Percentiles rank a stretch among this genome's conserved stretches.
Evolutionary conservation across 129 eudicot genomes (phyloP).

Genomic region (Centrapalus pauciflorus): DNA sequence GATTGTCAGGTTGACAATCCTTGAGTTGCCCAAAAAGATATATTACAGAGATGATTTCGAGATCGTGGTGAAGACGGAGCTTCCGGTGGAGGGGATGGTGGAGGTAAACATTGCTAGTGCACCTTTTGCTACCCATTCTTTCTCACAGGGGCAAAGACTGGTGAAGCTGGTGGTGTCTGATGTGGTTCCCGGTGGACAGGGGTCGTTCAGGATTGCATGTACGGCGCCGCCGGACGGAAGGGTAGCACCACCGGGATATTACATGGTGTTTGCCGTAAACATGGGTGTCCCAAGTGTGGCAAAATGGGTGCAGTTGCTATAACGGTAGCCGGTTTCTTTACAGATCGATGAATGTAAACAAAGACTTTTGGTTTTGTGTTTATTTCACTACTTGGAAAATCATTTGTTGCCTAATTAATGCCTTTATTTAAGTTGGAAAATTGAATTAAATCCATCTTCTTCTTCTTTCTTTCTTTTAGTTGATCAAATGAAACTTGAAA

Average conservation of each 20-base stretch:
- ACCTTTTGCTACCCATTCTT: slow-evolving; percentile 80
- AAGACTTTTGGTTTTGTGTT: background rate
- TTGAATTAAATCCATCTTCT: too few relatives aligned
- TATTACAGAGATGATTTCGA: slow-evolving; percentile 39
- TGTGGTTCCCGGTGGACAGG: slow-evolving; percentile 18
- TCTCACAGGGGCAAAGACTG: slow-evolving; percentile 75
- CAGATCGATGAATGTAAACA: background rate
- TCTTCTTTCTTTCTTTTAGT: too few relatives aligned
- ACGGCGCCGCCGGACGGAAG: slow-evolving; percentile 53
- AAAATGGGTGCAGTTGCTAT: slow-evolving; percentile 54
- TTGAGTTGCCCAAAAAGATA: slow-evolving; percentile 41
- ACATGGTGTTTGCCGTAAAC: slow-evolving; percentile 69
- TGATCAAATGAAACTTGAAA: background rate
- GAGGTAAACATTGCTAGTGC: slow-evolving; percentile 80
- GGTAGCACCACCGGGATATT: slow-evolving; percentile 90
- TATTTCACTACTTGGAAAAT: too few relatives aligned
- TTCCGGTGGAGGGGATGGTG: slow-evolving; percentile 45
- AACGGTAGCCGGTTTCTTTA: background rate
- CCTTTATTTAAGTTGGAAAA: background rate
- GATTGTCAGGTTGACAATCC: slow-evolving; percentile 35
- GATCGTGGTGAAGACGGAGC: slow-evolving; percentile 32
- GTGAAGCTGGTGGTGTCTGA: slow-evolving; percentile 53
- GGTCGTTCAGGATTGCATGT: slow-evolving; percentile 37
- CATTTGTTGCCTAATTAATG: background rate
- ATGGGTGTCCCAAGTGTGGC: slow-evolving; percentile 77